Conservation (phyloP, 148 eudicot genomes). For the Oxyria digyna region DNA sequence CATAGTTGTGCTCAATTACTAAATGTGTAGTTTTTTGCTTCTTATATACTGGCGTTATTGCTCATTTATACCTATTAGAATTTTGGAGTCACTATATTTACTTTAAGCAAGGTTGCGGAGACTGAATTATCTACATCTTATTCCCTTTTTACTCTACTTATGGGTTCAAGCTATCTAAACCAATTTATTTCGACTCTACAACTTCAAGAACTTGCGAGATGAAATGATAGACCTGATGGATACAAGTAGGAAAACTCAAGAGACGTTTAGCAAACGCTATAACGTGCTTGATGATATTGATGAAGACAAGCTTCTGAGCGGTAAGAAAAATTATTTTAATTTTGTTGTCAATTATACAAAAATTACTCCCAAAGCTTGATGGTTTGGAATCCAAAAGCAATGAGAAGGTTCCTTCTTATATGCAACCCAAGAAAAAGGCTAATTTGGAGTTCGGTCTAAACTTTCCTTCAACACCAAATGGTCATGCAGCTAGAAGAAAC, state of each 20-base stretch:
- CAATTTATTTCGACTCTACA: neutral
- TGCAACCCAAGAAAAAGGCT: slow-evolving; percentile 70
- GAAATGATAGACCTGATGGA: slow-evolving; percentile 98
- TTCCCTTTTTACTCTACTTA: neutral
- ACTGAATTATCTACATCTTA: neutral
- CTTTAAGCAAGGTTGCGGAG: too few species aligned
- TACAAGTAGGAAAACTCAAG: slow-evolving; percentile 84
- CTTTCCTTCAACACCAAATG: slow-evolving; percentile 77
- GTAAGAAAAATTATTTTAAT: slow-evolving; percentile 28
- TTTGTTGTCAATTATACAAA: neutral
- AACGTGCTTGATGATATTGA: slow-evolving; percentile 92
- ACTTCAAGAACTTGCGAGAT: slow-evolving; percentile 75
- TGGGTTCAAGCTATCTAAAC: neutral
- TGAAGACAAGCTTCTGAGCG: slow-evolving; percentile 91
- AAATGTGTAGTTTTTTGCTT: neutral
- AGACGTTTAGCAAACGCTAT: slow-evolving; percentile 86
- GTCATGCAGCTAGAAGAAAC: slow-evolving; percentile 54
- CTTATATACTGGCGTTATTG: neutral
- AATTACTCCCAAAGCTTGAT: slow-evolving; percentile 61
- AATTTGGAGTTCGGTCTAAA: slow-evolving; percentile 63
- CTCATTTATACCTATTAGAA: neutral
- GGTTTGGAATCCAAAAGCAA: slow-evolving; percentile 81
- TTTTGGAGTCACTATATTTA: neutral
- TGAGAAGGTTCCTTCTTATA: slow-evolving; percentile 75
- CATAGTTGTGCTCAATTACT: neutral